Evolutionary conservation across 768 basidiomycete species (phyloP), one percentile per base, ranked within the genome.

Genomic region (Coprinopsis marcescibilis): DNA sequence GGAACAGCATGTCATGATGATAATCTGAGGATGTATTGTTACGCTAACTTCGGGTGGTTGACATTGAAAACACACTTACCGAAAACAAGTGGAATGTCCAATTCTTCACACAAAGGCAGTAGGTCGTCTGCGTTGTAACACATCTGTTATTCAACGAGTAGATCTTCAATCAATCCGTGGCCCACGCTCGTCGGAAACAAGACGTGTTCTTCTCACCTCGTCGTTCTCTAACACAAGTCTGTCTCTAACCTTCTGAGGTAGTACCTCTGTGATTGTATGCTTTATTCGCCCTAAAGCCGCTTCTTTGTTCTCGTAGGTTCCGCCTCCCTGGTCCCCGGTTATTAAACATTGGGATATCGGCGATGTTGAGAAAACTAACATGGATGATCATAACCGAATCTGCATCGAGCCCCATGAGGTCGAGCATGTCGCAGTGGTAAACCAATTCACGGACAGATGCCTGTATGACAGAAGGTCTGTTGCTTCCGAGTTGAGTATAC

Each of bases 171-270:
- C n/a, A n/a, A n/a, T n/a, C n/a, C n/a, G n/a, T n/a, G n/a, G n/a
- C n/a, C n/a, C n/a, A n/a, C n/a, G n/a, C n/a, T n/a, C n/a, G n/a
- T n/a, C n/a, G n/a, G n/a, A n/a, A n/a, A n/a, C n/a, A n/a, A n/a
- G n/a, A n/a, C n/a, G n/a, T n/a, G n/a, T n/a, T n/a, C n/a, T n/a
- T n/a, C n/a, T 33, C 47, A 87, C 89, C 70, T 97, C 94, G 53
- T 96, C 94, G 50, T 96, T 97, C 65, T 97, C 94, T n/a, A 93
- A 70, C 1, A 91, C 92, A 17, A 94, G 61, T 36, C 94, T 73
- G 12, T 73, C 73, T 50, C 85, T 78, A 48, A 90, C 80, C 19
- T 77, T 75, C 17, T 75, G 65, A 6, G 81, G 71, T 30, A 91
- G 72, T n/a, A 63, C 56, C 8, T 74, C 70, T 39, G 60, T 65